Conservation (phyloP, 2,329 filamentous ascomycete species). For the Ascochyta koolunga region DNA sequence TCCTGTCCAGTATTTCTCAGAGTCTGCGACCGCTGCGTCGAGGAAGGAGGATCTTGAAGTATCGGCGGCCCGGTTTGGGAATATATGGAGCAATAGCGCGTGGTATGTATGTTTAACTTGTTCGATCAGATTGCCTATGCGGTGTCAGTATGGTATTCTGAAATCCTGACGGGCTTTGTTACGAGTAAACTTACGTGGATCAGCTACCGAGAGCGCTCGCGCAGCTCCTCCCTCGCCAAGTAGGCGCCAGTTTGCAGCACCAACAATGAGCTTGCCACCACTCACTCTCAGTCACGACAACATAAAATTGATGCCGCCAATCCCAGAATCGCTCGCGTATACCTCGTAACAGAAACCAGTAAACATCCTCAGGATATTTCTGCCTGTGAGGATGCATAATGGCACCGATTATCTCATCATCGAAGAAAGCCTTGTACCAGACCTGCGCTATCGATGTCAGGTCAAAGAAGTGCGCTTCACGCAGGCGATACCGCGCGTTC, state of each 20-base stretch:
- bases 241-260: conserved; percentile 39
- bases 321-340: conserved; percentile 37
- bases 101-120: conserved; percentile 22
- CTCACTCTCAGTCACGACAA: conserved; percentile 23
- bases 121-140: conserved; percentile 28
- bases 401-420: conserved; percentile 41
- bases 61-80: conserved; percentile 39
- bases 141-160: neutral
- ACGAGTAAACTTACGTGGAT: conserved; percentile 24
- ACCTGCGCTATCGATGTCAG: conserved; percentile 28
- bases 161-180: too few relatives aligned
- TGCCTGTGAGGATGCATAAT: conserved; percentile 42
- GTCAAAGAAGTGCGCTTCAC: conserved; percentile 24
- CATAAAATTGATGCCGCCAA: conserved; percentile 35
- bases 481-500: conserved; percentile 1
- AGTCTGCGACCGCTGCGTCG: conserved; percentile 24
- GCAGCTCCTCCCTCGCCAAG: conserved; percentile 27
- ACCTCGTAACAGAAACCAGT: conserved; percentile 37
- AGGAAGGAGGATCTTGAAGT: conserved; percentile 27
- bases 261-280: conserved; percentile 22
- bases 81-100: conserved; percentile 17
- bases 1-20: conserved; percentile 33
- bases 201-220: conserved; percentile 21
- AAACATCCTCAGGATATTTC: conserved; percentile 35
- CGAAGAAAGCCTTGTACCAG: conserved; percentile 38